Base-by-base conservation (phyloP, 2,329 filamentous ascomycete species). In the Plectosphaerella sp. region DNA sequence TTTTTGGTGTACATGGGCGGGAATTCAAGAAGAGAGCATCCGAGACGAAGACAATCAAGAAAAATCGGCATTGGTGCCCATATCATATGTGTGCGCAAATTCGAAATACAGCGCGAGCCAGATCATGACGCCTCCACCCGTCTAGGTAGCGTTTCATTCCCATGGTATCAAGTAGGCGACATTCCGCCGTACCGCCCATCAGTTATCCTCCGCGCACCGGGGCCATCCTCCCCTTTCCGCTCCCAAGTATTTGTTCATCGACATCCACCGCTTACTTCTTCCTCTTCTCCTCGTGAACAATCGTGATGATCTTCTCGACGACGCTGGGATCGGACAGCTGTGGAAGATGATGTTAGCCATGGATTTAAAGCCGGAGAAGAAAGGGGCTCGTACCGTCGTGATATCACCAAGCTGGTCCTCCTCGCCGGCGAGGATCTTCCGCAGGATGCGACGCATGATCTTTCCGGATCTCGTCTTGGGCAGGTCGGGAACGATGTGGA, bases 391-490 rank as follows among this genome's bases (percentile, higher is more conserved):
- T 79, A 95, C 90, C 60, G 94, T 97, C 18, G 89, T 89, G 36
- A 80, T 95, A 66, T 99, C 94, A 62, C 94, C 94, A 50, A 99
- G 79, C 73, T 96, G 92, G 70, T 99, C 94, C 73, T 97, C 93
- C 77, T 99, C 94, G 36, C 93, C 93, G 15, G 92, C 92, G 61
- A 99, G 74, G 65, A 99, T 96, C 89, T 99, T 99, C 64, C 94
- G 83, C 76, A 99, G 74, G 66, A 99, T 96, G 58, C 94, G 86
- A 58, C 94, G 84, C 94, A 99, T 99, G 66, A 99, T 99, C 87
- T 99, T 99, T 60, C 94, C 94, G 61, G 89, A 96, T 62, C 94
- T 83, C 37, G 94, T 99, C 85, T 99, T 97, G 64, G 94, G 94
- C 59, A 99, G 82, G 68, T 99, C 94, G 3, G 91, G 88, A 45